phyloP scores from a whole-genome alignment of 164 flowering plant genomes.

The Vitis cinerea region DNA sequence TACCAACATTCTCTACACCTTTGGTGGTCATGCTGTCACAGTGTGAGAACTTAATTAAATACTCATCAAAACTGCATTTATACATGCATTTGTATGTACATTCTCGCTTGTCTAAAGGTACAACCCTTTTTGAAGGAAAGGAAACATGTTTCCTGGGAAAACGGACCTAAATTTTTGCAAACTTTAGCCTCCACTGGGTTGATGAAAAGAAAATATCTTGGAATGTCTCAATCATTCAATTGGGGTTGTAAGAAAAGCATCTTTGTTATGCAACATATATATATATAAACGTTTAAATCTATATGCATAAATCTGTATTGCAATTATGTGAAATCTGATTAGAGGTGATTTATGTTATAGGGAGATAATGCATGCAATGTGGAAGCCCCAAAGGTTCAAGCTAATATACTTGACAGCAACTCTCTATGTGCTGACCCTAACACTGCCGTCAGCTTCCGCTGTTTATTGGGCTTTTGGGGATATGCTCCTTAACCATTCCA shows the following conservation, averaged over 20 bases:
- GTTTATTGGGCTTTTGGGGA: constrained; percentile 88
- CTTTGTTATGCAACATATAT: too few relatives aligned
- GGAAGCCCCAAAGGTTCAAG: constrained; percentile 84
- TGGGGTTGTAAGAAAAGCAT: too few relatives aligned
- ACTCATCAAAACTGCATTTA: background rate
- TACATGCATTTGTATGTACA: background rate
- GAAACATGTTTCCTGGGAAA: constrained; percentile 7
- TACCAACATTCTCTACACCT: constrained; percentile 77
- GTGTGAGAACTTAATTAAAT: constrained; percentile 36
- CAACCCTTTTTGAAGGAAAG: background rate
- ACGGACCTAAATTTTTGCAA: background rate
- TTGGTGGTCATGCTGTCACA: constrained; percentile 85
- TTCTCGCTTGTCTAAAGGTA: background rate
- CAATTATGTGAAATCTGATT: background rate
- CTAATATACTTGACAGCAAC: constrained; percentile 64
- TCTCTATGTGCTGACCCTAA: constrained; percentile 62
- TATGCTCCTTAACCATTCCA: constrained; percentile 57
- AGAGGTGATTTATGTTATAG: constrained; percentile 19
- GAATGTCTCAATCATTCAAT: too few relatives aligned
- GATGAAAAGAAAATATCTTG: too few relatives aligned
- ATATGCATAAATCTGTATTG: background rate
- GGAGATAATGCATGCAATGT: constrained; percentile 84
- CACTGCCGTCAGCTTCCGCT: constrained; percentile 72
- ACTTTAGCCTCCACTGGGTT: background rate
- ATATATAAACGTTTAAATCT: too few relatives aligned